Conservation (phyloP, 495 filamentous ascomycete species). For the Lophium mytilinum region DNA sequence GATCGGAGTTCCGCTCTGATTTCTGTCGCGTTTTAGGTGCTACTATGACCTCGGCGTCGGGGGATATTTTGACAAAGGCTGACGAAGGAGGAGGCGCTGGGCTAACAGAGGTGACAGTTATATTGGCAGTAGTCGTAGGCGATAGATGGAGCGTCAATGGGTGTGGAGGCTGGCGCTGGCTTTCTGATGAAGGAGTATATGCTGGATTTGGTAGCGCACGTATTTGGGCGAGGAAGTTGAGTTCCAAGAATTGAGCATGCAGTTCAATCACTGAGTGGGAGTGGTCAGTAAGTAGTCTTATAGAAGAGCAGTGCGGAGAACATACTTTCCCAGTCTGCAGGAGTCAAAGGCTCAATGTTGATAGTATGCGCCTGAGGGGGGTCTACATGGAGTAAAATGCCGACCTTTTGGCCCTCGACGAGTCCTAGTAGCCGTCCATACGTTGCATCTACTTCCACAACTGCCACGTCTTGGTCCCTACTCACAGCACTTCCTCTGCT, state of each 20-base stretch:
- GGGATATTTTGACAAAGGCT: slow-evolving; percentile 82
- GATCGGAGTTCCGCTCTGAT: slow-evolving; percentile 43
- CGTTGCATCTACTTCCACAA: slow-evolving; percentile 83
- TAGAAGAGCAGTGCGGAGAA: not conserved
- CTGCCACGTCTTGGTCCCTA: slow-evolving; percentile 62
- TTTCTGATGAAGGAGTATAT: slow-evolving; percentile 43
- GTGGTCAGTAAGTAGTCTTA: not conserved
- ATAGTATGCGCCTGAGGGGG: slow-evolving; percentile 85
- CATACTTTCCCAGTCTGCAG: slow-evolving; percentile 87
- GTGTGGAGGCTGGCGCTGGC: slow-evolving; percentile 49
- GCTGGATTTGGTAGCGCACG: slow-evolving; percentile 81
- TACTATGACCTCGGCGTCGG: slow-evolving; percentile 93
- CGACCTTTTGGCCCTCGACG: slow-evolving; percentile 73
- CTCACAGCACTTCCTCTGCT: slow-evolving; percentile 40
- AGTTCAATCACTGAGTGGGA: slow-evolving; percentile 69
- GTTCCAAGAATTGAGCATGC: slow-evolving; percentile 87
- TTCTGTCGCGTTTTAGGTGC: slow-evolving; percentile 77
- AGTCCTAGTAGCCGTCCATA: slow-evolving; percentile 79
- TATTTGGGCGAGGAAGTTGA: slow-evolving; percentile 89
- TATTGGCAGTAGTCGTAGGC: slow-evolving; percentile 89
- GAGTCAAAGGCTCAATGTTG: slow-evolving; percentile 89
- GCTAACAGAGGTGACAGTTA: slow-evolving; percentile 69
- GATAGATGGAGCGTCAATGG: slow-evolving; percentile 89
- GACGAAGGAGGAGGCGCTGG: slow-evolving; percentile 60
- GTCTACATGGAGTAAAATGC: slow-evolving; percentile 70